These are phyloP conservation scores for Penicillium thymicola DNA, from an alignment of 2,329 filamentous ascomycete species.

Conservation along the genomic window DNA sequence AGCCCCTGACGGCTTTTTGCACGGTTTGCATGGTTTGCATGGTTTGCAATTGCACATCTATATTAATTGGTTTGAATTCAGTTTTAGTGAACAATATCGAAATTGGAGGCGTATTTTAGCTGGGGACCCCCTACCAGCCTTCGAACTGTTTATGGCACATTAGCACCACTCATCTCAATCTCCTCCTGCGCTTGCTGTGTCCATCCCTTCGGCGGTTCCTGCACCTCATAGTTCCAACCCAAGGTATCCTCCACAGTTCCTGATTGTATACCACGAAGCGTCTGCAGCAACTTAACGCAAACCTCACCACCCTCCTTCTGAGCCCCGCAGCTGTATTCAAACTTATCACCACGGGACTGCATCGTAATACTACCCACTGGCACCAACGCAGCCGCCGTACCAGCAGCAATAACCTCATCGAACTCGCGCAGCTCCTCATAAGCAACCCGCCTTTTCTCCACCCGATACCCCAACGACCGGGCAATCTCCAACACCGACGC, in stretches of 20 bases:
- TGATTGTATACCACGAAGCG: conserved; percentile 80
- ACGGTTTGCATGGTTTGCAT: too few species aligned
- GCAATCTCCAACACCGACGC: conserved; percentile 74
- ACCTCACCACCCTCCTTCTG: conserved; percentile 59
- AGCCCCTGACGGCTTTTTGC: background rate
- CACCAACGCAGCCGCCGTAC: conserved; percentile 86
- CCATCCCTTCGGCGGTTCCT: conserved; percentile 33
- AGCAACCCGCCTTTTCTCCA: conserved; percentile 66
- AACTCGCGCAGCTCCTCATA: conserved; percentile 63
- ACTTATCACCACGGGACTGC: conserved; percentile 54
- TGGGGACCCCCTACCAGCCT: too few species aligned
- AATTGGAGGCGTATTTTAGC: background rate
- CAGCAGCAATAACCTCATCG: conserved; percentile 82
- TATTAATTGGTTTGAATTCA: too few species aligned
- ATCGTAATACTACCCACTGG: conserved; percentile 89
- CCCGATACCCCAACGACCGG: conserved; percentile 74
- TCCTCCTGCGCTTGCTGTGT: conserved; percentile 20
- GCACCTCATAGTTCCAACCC: conserved; percentile 61
- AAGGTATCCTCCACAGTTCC: conserved; percentile 75
- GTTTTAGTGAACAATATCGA: background rate
- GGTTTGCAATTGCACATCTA: background rate
- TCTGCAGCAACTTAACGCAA: conserved; percentile 67
- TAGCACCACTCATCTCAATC: conserved; percentile 21
- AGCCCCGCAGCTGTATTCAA: conserved; percentile 49
- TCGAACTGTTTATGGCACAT: conserved; percentile 25